Base-by-base conservation (phyloP, 2,329 filamentous ascomycete genomes). In the Ascochyta fabae region DNA sequence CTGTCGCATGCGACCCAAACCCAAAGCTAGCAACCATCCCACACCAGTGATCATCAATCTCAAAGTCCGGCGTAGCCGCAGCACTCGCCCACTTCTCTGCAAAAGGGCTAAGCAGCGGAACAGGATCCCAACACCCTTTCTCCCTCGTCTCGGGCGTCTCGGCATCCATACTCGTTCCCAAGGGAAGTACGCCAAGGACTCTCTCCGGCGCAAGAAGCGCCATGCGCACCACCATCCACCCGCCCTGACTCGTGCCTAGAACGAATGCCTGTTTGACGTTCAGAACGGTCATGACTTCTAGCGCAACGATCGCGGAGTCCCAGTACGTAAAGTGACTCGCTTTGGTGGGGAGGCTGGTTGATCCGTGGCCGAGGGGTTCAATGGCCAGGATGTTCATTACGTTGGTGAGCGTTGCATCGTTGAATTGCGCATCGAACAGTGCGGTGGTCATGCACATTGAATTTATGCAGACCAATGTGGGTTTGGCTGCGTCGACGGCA, bases 111-210 rank as follows among this genome's bases (percentile, higher is more conserved):
- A 78, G 63, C 15, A 71, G 65, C 0, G 65, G 62, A 1, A 70
- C 65, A 9, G 72, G 76, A 58, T 83, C 74, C 81, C 81, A 84
- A 69, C 81, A 83, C 4, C 78, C 76, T 5, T 81, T 70, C 9
- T 65, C 58, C 15, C 77, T 75, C n/a, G 77, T 78, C 12, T 75
- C 71, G 15, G 74, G 63, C 16, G 77, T 79, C 60, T 84, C 81
- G 48, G 71, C 76, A 66, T 83, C 81, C 71, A 84, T 75, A 1
- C 79, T 82, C 1, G 81, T 82, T 19, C 81, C 82, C 7, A 83
- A 67, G 0, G 79, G 80, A n/a, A 84, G 76, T 43, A 84, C 76
- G 4, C 82, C 82, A n/a, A 72, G 62, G 54, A 84, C 79, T 78
- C 57, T 35, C 19, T 56, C 53, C 4, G 57, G 57, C n/a, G 55